Evolutionary conservation across 2,329 filamentous ascomycete species (phyloP).

Genomic region (Alternaria conjuncta): DNA sequence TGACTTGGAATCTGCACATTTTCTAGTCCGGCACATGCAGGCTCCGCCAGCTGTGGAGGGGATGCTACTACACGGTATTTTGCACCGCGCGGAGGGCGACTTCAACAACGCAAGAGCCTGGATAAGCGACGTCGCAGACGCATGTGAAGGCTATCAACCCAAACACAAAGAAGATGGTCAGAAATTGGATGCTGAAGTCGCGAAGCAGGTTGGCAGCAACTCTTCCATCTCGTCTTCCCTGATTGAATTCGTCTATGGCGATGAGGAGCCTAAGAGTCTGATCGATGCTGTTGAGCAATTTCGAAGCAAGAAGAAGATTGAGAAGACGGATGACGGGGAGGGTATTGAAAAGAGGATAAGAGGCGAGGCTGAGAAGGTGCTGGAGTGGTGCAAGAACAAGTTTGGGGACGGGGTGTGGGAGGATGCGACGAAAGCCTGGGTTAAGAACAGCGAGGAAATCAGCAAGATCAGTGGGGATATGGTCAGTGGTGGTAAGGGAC

Average conservation of each 20-base stretch:
- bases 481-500: slow-evolving; percentile 54
- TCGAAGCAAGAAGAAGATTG: slow-evolving; percentile 31
- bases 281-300: slow-evolving; percentile 50
- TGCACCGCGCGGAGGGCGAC: slow-evolving; percentile 61
- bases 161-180: slow-evolving; percentile 26
- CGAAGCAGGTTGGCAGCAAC: slow-evolving; percentile 8
- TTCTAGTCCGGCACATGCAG: slow-evolving; percentile 61
- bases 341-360: slow-evolving; percentile 41
- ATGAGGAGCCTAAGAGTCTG: slow-evolving; percentile 27
- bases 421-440: slow-evolving; percentile 56
- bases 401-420: slow-evolving; percentile 52
- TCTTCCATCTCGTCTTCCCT: slow-evolving; percentile 11
- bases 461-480: slow-evolving; percentile 52
- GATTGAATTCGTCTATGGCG: slow-evolving; percentile 29
- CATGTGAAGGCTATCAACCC: slow-evolving; percentile 43
- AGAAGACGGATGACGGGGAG: slow-evolving; percentile 24
- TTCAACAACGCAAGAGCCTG: slow-evolving; percentile 57
- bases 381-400: slow-evolving; percentile 54
- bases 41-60: slow-evolving; percentile 56
- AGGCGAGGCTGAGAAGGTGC: slow-evolving; percentile 50
- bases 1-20: slow-evolving; percentile 59
- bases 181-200: slow-evolving; percentile 16
- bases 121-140: slow-evolving; percentile 53
- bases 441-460: slow-evolving; percentile 49
- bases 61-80: slow-evolving; percentile 60